These are phyloP conservation scores for Gastrolobium villosum DNA, from an alignment of 306 rosid genomes.

Conservation along the genomic window DNA sequence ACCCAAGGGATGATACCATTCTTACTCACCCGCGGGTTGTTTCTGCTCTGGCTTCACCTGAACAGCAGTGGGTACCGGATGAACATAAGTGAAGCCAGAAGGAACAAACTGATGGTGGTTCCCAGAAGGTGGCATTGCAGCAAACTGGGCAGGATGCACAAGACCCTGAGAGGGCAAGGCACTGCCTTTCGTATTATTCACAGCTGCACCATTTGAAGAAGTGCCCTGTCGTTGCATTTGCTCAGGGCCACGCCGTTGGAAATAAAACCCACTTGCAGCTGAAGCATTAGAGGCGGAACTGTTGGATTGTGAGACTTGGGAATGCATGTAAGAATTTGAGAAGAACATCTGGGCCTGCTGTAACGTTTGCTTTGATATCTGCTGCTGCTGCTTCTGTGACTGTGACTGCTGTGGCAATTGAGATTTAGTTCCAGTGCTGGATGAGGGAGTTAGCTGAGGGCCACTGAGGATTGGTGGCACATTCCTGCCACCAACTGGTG, in stretches of 20 bases:
- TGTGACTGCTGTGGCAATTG: constrained; percentile 69
- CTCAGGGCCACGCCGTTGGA: constrained; percentile 72
- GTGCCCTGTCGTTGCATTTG: constrained; percentile 69
- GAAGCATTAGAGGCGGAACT: constrained; percentile 64
- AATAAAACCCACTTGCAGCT: constrained; percentile 63
- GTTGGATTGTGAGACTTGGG: constrained; percentile 69
- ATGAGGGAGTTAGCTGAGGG: constrained; percentile 66
- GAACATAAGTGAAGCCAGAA: constrained; percentile 70
- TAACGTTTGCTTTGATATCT: constrained; percentile 67
- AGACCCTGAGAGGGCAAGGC: constrained; percentile 66
- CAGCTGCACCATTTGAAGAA: constrained; percentile 65
- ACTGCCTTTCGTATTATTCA: constrained; percentile 66
- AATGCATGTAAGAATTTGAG: constrained; percentile 61
- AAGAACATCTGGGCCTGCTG: constrained; percentile 74
- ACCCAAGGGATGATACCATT: constrained; percentile 38
- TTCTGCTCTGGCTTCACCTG: constrained; percentile 95
- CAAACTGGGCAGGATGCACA: constrained; percentile 75
- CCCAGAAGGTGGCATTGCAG: constrained; percentile 67
- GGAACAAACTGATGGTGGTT: constrained; percentile 72
- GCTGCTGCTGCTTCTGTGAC: constrained; percentile 58
- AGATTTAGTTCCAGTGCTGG: constrained; percentile 60
- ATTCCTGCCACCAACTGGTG: constrained; percentile 86
- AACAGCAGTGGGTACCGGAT: constrained; percentile 70
- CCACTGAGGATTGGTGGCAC: constrained; percentile 78
- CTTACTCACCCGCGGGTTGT: constrained; percentile 97